phyloP scores from a whole-genome alignment of 2,329 filamentous ascomycete species.

The Fusarium sp. region DNA sequence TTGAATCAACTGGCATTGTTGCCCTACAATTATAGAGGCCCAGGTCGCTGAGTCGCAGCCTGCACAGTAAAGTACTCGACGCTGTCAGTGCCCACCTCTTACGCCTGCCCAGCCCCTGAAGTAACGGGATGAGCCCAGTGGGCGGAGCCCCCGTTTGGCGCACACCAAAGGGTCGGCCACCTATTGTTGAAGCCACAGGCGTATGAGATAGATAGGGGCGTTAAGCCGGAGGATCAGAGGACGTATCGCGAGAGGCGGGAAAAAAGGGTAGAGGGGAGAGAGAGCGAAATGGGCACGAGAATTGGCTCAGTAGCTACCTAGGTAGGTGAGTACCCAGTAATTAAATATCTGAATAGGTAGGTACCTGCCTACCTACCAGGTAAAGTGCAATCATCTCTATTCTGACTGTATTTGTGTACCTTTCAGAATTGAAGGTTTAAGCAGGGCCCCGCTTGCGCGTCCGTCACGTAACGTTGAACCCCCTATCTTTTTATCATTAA shows the following conservation, averaged over 20 bases:
- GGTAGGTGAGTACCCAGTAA: background rate
- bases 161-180: background rate
- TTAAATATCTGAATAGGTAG: background rate
- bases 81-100: background rate
- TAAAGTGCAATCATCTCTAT: slow-evolving; percentile 23
- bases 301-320: slow-evolving; percentile 6
- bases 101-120: slow-evolving; percentile 4
- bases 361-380: too few species aligned
- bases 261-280: background rate
- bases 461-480: slow-evolving; percentile 1
- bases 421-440: slow-evolving; percentile 5
- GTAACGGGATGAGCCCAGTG: background rate
- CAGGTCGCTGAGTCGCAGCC: too few species aligned
- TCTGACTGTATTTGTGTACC: slow-evolving; percentile 6
- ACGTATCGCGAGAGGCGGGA: background rate
- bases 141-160: background rate
- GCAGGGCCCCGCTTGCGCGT: slow-evolving; percentile 26
- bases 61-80: too few species aligned
- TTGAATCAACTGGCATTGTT: too few species aligned
- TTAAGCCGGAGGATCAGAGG: background rate
- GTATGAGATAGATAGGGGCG: background rate
- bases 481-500: slow-evolving; percentile 16
- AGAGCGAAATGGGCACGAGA: slow-evolving; percentile 1
- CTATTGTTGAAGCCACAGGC: slow-evolving; percentile 8
- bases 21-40: too few species aligned